Conservation (phyloP, 73 alveolate species). For the Paramecium tetraurelia region DNA sequence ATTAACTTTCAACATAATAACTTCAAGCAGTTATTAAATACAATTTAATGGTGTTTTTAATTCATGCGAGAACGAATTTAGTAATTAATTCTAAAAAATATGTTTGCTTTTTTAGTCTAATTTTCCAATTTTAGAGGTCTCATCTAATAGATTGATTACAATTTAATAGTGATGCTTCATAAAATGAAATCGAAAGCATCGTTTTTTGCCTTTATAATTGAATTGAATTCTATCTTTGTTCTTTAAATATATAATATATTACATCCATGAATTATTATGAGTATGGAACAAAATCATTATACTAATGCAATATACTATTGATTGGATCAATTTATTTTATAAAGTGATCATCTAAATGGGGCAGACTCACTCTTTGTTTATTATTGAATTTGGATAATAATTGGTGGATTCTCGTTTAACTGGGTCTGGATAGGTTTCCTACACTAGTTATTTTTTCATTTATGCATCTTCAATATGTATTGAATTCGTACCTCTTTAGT, state of each 20-base stretch:
- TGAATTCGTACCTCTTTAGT: neutral
- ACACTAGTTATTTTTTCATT: neutral
- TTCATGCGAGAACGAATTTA: slow-evolving; percentile 39
- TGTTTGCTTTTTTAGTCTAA: neutral
- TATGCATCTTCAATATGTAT: neutral
- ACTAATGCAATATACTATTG: neutral
- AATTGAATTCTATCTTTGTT: neutral
- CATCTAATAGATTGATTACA: neutral
- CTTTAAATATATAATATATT: neutral
- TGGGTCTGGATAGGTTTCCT: neutral
- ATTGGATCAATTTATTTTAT: neutral
- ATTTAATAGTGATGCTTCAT: neutral
- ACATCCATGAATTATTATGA: slow-evolving; percentile 4
- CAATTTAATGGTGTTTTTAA: slow-evolving; percentile 36
- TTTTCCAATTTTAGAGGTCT: neutral
- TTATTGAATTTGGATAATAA: neutral
- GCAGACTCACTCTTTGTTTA: neutral
- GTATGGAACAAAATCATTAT: neutral
- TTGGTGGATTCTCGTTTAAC: neutral
- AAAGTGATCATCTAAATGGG: neutral
- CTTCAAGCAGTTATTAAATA: neutral
- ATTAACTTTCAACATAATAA: neutral
- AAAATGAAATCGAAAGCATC: neutral
- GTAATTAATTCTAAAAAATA: neutral
- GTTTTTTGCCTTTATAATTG: neutral